Evolutionary conservation across 257 asterid species (phyloP).

Genomic region (Gentiana macrophylla): DNA sequence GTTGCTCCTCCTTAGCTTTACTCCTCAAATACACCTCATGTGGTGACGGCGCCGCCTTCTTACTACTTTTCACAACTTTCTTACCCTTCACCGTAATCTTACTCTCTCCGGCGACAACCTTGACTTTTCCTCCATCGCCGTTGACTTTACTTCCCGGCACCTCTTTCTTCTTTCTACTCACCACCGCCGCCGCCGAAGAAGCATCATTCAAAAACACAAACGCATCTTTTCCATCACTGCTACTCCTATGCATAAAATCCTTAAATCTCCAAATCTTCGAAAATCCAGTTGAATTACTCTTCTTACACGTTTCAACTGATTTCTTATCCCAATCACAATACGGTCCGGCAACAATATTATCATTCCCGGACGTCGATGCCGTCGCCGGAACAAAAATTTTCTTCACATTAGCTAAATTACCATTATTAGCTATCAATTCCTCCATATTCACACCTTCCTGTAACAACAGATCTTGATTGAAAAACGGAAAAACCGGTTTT

Average conservation of each 20-base stretch:
- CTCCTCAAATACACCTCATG: constrained; percentile 68
- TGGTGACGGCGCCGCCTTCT: constrained; percentile 32
- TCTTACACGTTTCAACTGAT: constrained; percentile 46
- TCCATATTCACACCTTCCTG: constrained; percentile 25
- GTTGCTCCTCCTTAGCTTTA: constrained; percentile 44
- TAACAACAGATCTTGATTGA: constrained; percentile 39
- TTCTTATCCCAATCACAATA: constrained; percentile 34
- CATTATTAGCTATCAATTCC: constrained; percentile 11
- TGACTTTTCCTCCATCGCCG: constrained; percentile 12
- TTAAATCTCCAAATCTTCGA: constrained; percentile 64
- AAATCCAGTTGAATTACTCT: constrained; percentile 68
- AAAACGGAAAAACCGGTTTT: constrained; percentile 57
- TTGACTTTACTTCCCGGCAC: constrained; percentile 8
- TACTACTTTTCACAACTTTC: constrained; percentile 24
- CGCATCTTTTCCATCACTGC: constrained; percentile 84
- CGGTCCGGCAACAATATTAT: constrained; percentile 25
- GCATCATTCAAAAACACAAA: constrained; percentile 53
- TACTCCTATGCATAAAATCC: constrained; percentile 46
- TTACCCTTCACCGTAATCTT: constrained; percentile 14
- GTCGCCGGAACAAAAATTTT: constrained; percentile 28
- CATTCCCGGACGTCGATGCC: constrained; percentile 11
- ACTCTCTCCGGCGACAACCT: constrained; percentile 6
- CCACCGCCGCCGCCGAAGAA: neutral
- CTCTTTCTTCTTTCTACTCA: neutral
- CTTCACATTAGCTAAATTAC: constrained; percentile 33